Evolutionary conservation across 2,329 filamentous ascomycete species (phyloP).

Genomic region (Xenoacremonium recifei): DNA sequence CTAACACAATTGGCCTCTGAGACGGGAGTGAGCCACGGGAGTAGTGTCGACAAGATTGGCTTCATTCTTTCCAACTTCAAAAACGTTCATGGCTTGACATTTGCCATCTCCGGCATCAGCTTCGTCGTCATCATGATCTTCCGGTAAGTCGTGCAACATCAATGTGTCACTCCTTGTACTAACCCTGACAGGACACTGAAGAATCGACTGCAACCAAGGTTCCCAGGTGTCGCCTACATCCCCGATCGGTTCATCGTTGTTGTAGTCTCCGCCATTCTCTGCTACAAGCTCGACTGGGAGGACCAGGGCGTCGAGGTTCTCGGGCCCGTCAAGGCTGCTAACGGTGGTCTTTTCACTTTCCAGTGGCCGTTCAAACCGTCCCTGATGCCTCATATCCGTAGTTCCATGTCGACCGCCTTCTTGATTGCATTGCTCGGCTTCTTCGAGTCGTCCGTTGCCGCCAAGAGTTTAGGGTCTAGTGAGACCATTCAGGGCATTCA

Average conservation of each 20-base stretch:
- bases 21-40: slow-evolving; percentile 72
- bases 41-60: slow-evolving; percentile 78
- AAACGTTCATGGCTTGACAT: slow-evolving; percentile 71
- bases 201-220: slow-evolving; percentile 73
- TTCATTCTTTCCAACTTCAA: slow-evolving; percentile 71
- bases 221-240: slow-evolving; percentile 79
- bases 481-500: slow-evolving; percentile 75
- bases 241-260: slow-evolving; percentile 92
- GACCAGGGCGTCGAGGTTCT: slow-evolving; percentile 77
- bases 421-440: slow-evolving; percentile 95
- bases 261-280: slow-evolving; percentile 76
- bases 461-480: slow-evolving; percentile 76
- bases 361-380: slow-evolving; percentile 79
- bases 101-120: slow-evolving; percentile 71
- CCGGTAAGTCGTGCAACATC: slow-evolving; percentile 58
- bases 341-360: slow-evolving; percentile 73
- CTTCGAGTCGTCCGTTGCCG: slow-evolving; percentile 95
- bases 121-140: slow-evolving; percentile 90
- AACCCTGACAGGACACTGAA: slow-evolving; percentile 57
- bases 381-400: slow-evolving; percentile 78
- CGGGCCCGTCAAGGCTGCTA: slow-evolving; percentile 73
- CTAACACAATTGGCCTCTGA: slow-evolving; percentile 65
- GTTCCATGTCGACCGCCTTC: slow-evolving; percentile 87
- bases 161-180: neutral
- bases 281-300: slow-evolving; percentile 77